These are phyloP conservation scores for Raddia distichophylla DNA, from an alignment of 176 grass and related monocot species.

Conservation along the genomic window DNA sequence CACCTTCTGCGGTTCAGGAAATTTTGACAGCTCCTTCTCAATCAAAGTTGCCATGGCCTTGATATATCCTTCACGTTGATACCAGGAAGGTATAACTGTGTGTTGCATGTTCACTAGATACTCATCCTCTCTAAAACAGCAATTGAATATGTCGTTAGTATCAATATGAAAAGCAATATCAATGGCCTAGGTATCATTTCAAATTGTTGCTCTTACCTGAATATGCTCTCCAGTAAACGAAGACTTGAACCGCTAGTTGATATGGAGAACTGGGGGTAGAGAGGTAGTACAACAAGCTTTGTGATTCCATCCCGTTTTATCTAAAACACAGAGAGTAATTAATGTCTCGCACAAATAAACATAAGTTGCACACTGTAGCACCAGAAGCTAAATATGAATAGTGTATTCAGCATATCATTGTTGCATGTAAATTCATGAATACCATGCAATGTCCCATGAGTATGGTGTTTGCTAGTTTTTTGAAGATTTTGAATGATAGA, in stretches of 20 bases:
- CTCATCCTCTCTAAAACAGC: slow-evolving; percentile 81
- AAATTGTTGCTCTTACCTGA: slow-evolving; percentile 62
- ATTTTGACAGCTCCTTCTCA: slow-evolving; percentile 80
- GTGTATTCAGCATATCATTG: slow-evolving; percentile 32
- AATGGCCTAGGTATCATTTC: neutral
- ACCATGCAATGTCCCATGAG: neutral
- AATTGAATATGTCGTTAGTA: slow-evolving; percentile 23
- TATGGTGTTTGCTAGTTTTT: slow-evolving; percentile 23
- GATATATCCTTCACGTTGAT: slow-evolving; percentile 99
- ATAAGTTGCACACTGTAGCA: neutral
- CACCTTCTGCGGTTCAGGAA: slow-evolving; percentile 78
- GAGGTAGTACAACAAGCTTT: slow-evolving; percentile 98
- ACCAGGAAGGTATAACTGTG: slow-evolving; percentile 99
- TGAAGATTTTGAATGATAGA: neutral
- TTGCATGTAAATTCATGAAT: slow-evolving; percentile 2
- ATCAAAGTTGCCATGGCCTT: slow-evolving; percentile 97
- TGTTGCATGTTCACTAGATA: slow-evolving; percentile 99
- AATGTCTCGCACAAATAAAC: neutral
- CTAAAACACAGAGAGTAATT: slow-evolving; percentile 49
- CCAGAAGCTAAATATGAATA: slow-evolving; percentile 4
- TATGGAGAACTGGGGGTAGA: slow-evolving; percentile 99
- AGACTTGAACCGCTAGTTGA: slow-evolving; percentile 99
- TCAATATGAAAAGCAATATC: slow-evolving; percentile 21
- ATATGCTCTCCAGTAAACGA: slow-evolving; percentile 96
- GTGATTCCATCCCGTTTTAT: slow-evolving; percentile 95